These are phyloP conservation scores for Leptosphaerulina australis DNA, from an alignment of 2,329 filamentous ascomycete species.

Conservation along the genomic window DNA sequence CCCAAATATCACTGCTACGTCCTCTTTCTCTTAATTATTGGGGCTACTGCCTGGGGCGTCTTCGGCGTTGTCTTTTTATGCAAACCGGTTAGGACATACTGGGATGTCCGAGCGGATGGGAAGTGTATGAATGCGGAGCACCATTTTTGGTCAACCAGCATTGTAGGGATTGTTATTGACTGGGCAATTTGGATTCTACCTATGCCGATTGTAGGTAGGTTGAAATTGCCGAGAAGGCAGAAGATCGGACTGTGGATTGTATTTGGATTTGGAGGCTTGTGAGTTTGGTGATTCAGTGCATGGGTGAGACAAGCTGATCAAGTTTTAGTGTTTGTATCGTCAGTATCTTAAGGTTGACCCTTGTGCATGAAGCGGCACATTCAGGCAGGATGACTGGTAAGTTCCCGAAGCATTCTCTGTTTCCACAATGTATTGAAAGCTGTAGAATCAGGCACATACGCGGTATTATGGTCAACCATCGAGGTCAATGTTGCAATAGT, in stretches of 20 bases:
- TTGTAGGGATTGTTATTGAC: constrained; percentile 39
- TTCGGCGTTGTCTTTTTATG: constrained; percentile 41
- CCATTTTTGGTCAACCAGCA: constrained; percentile 36
- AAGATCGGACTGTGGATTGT: constrained; percentile 41
- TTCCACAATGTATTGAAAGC: not conserved
- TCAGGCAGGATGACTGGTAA: constrained; percentile 32
- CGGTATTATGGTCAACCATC: constrained; percentile 50
- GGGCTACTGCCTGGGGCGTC: constrained; percentile 33
- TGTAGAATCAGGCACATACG: constrained; percentile 47
- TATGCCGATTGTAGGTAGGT: constrained; percentile 34
- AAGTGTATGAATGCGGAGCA: constrained; percentile 31
- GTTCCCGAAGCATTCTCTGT: not conserved
- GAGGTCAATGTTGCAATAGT: constrained; percentile 55
- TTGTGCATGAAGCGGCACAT: constrained; percentile 30
- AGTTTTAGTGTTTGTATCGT: constrained; percentile 35
- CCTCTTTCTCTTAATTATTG: constrained; percentile 26
- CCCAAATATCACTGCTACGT: constrained; percentile 23
- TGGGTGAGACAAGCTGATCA: not conserved
- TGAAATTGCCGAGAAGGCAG: constrained; percentile 43
- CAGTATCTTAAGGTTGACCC: constrained; percentile 36
- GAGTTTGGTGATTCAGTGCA: constrained; percentile 21
- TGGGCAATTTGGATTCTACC: constrained; percentile 42
- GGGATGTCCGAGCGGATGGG: constrained; percentile 27
- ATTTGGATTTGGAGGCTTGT: constrained; percentile 49
- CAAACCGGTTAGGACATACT: constrained; percentile 34